Base-by-base conservation (phyloP, 805 yeast species). In the Metschnikowia santaceciliae region DNA sequence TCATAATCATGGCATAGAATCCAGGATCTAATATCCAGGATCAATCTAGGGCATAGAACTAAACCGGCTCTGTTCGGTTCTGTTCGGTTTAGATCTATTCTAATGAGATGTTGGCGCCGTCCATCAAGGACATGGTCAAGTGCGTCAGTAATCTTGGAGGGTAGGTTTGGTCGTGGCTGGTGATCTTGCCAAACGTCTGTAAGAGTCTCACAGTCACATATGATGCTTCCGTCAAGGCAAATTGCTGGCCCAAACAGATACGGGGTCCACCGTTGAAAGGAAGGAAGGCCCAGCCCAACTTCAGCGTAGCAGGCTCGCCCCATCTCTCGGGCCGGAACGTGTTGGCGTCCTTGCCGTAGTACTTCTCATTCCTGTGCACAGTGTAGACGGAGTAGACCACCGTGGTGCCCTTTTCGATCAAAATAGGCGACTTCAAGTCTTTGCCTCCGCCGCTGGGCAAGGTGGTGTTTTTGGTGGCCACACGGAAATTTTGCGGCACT, bases 381-480 rank as follows among this genome's bases (percentile, higher is more conserved):
- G 71, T 60, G 54, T 70, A 72, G 15, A 74, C 61, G 10, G 53
- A 43, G 60, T 74, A 78, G 36, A 64, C 64, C 22, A 77, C 73
- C 15, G 61, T 63, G 20, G 70, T 66, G 38, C 80, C 82, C 63
- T 77, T 76, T 45, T 65, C 65, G 17, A 78, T 65, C 48, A 70
- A 66, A 2, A 77, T 54, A 13, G 80, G 80, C 42, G 61, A 43
- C 26, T 44, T 54, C 17, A 61, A 64, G 53, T 77, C 75, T 1
- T 51, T 43, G 10, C 80, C 82, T 20, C 82, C 83, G 20, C 83
- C 83, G 42, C 67, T 62, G 15, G 83, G 83, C 49, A 79, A 66
- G 7, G 73, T 68, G 7, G 82, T 78, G 56, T 76, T 72, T 50
- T 66, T 71, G 26, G 67, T 66, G 10, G 82, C 75, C 36, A 67